Evolutionary conservation across 1,284 basidiomycete species (phyloP), one percentile per base, ranked within the genome.

Genomic region (Rhizoctonia solani): DNA sequence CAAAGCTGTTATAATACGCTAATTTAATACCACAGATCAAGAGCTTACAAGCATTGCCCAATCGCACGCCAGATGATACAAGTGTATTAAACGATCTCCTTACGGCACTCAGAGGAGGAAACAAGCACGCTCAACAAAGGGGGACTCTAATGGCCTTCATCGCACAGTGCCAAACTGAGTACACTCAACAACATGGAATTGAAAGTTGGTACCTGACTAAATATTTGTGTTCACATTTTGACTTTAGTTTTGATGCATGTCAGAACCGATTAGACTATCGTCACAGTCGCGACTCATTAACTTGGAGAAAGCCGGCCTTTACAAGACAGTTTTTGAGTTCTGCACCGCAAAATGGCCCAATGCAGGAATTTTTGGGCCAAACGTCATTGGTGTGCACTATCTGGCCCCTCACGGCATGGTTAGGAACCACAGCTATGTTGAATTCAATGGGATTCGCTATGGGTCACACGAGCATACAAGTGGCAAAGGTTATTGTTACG

Each of bases 401-500:
- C 32, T 61, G 3, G 46, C 58, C 1, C 58, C 58, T 11, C 1
- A 27, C 3, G 58, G 58, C 1, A 50, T 50, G 44, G 58, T 52
- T 16, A 1, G 32, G 11, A 49, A 61, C 23, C 32, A 61, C 37
- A 61, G 58, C 58, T 61, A 61, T 39, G 58, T 61, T 6, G 58
- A 61, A 19, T 37, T 16, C 21, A 27, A 61, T 39, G 58, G 46
- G 2, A 41, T 61, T 16, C 58, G 21, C 1, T 52, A 50, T 52
- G 58, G 58, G 5, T 5, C 44, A 23, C 23, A 23, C 23, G 9
- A 37, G 21, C 58, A 61, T 37, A 61, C 30, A 4, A 61, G 58
- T 39, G 58, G 58, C 3, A 52, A 39, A 27, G 58, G 58, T 6
- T 61, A 53, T 54, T 65, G 49, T 30, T 65, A 65, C 23, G 61